phyloP scores from a whole-genome alignment of 1,284 basidiomycete genomes.

The Microbotryum violaceum region DNA sequence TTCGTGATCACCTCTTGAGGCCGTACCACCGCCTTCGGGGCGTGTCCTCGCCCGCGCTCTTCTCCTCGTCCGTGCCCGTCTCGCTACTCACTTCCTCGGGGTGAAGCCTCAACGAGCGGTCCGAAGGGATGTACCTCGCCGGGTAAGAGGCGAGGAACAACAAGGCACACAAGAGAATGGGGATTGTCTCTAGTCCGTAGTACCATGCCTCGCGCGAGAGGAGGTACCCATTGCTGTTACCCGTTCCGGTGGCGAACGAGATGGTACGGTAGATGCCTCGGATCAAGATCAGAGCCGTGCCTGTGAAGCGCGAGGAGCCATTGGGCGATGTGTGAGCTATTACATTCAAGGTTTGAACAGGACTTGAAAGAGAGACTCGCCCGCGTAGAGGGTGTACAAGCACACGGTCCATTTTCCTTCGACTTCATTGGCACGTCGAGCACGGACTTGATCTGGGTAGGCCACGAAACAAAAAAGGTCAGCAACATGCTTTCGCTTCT shows the following conservation, averaged over 20 bases:
- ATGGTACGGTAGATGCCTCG: constrained; percentile 26
- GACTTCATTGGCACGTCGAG: constrained; percentile 8
- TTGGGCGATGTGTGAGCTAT: too few species aligned
- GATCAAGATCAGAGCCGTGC: constrained; percentile 2
- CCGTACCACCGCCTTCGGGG: too few species aligned
- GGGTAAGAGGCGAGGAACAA: constrained; percentile 12
- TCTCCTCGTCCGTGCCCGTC: background rate
- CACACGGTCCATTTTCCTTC: constrained; percentile 17
- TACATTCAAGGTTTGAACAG: background rate
- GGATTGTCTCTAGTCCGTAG: constrained; percentile 24
- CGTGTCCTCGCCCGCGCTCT: too few species aligned
- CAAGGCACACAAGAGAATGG: constrained; percentile 10
- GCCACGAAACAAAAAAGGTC: too few species aligned
- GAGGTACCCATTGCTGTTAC: constrained; percentile 14
- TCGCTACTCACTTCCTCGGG: background rate
- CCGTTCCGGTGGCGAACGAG: constrained; percentile 19
- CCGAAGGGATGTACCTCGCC: constrained; percentile 40
- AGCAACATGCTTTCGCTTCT: too few species aligned
- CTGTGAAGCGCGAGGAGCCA: background rate
- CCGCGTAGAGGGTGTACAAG: constrained; percentile 25
- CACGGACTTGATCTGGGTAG: constrained; percentile 17
- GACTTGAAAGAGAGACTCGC: constrained; percentile 6
- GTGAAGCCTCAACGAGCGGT: constrained; percentile 25
- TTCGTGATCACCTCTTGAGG: too few species aligned
- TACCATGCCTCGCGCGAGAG: constrained; percentile 22